These are phyloP conservation scores for Pseudoperonospora humuli DNA, from an alignment of 352 stramenopile genomes.

Conservation along the genomic window DNA sequence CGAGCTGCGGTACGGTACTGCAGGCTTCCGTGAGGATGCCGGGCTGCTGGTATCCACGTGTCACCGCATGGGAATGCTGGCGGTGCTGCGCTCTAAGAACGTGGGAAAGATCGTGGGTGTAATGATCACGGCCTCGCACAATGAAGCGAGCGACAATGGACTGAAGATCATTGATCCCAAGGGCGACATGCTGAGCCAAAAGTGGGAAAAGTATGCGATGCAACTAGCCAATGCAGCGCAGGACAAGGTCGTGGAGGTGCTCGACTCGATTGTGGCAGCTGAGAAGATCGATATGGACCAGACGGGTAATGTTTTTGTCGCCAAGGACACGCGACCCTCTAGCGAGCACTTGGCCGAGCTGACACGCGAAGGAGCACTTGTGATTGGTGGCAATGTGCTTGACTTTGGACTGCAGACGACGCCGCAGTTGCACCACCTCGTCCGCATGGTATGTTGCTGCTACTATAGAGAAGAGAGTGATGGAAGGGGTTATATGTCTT, in stretches of 20 bases:
- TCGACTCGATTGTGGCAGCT: constrained; percentile 55
- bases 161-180: constrained; percentile 92
- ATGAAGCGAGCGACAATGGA: constrained; percentile 87
- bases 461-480: not conserved
- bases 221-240: constrained; percentile 74
- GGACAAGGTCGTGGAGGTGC: constrained; percentile 80
- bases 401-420: constrained; percentile 96
- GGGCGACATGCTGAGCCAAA: constrained; percentile 88
- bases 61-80: constrained; percentile 89
- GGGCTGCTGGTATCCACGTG: constrained; percentile 86
- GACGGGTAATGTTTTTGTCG: constrained; percentile 82
- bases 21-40: constrained; percentile 92
- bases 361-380: constrained; percentile 81
- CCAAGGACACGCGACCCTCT: constrained; percentile 89
- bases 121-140: constrained; percentile 95
- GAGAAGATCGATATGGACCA: constrained; percentile 83
- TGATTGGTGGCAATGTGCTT: constrained; percentile 85
- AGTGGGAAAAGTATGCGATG: constrained; percentile 85
- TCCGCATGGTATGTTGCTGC: constrained; percentile 82
- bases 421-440: constrained; percentile 95
- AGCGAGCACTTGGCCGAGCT: constrained; percentile 84
- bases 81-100: constrained; percentile 72
- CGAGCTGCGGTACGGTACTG: constrained; percentile 88
- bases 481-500: not conserved
- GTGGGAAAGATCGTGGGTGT: constrained; percentile 82